phyloP scores from a whole-genome alignment of 495 filamentous ascomycete genomes.

The Penicillium maclennaniae region DNA sequence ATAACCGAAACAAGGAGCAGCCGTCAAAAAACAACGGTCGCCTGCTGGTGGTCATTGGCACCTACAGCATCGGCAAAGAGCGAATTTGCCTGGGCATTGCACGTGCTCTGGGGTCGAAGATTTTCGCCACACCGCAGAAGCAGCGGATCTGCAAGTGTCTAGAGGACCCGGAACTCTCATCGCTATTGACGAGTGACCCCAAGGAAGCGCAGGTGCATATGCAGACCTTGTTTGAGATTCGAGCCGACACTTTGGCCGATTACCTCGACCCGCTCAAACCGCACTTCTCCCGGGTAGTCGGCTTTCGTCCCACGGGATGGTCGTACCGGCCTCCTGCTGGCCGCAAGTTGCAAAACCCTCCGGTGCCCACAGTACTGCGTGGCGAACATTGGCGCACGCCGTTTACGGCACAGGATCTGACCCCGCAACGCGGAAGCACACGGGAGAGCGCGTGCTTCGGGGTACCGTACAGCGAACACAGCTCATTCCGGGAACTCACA shows the following conservation, averaged over 20 bases:
- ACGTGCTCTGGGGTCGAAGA: slow-evolving; percentile 79
- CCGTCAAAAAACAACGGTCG: slow-evolving; percentile 45
- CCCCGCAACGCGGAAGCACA: slow-evolving; percentile 75
- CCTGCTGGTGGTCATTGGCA: slow-evolving; percentile 89
- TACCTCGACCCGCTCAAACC: slow-evolving; percentile 76
- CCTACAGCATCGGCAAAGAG: slow-evolving; percentile 98
- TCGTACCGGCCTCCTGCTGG: slow-evolving; percentile 72
- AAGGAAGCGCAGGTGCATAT: slow-evolving; percentile 92
- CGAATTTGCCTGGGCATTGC: slow-evolving; percentile 92
- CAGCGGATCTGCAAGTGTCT: slow-evolving; percentile 78
- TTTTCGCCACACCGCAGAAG: slow-evolving; percentile 81
- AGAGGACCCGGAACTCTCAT: slow-evolving; percentile 76
- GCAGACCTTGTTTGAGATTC: slow-evolving; percentile 90
- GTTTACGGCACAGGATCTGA: slow-evolving; percentile 62
- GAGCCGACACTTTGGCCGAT: slow-evolving; percentile 78
- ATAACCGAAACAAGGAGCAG: slow-evolving; percentile 5
- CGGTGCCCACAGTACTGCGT: slow-evolving; percentile 66
- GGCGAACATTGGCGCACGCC: slow-evolving; percentile 66
- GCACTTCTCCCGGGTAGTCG: slow-evolving; percentile 81
- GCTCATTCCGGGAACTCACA: slow-evolving; percentile 86
- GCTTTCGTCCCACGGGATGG: slow-evolving; percentile 90
- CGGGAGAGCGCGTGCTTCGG: slow-evolving; percentile 75
- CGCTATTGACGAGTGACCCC: slow-evolving; percentile 74
- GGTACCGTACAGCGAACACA: slow-evolving; percentile 94
- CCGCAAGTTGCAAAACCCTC: slow-evolving; percentile 59